Evolutionary conservation across 2,329 filamentous ascomycete genomes (phyloP), one percentile per base, ranked within the genome.

Genomic region (Diaporthe helianthi): DNA sequence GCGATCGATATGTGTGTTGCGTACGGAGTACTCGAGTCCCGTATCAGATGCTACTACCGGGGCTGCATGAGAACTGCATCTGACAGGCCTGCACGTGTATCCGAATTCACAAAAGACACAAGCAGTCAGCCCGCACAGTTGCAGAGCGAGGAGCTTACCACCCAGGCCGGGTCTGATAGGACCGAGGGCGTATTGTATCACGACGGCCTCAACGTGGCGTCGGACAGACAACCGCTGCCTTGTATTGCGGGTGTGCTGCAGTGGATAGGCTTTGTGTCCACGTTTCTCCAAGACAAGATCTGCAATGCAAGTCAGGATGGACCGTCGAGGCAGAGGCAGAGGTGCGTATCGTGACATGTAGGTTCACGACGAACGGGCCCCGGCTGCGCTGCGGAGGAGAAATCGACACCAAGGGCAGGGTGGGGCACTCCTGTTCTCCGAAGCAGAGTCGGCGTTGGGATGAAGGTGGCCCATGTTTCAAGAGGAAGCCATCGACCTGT

Each of bases 11-110:
- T 66, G 64, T 52, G 46, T 58, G 44, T 22, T 49, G 52, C 64
- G 47, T 15, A 55, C 24, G n/a, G n/a, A n/a, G n/a, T n/a, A n/a
- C n/a, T 67, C 38, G 44, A 58, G 52, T 49, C 19, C 68, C 63
- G 68, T 69, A 46, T 69, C 68, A 69, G 63, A 67, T 67, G 38
- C 63, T 69, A 65, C 63, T 69, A 65, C 68, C 65, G 65, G 63
- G 65, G 52, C 65, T 58, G 65, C 65, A 67, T 26, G 41, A 41
- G 22, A 31, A 29, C 46, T 44, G 52, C 58, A 49, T 67, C 33
- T 67, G 65, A 58, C 54, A 67, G 52, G 41, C 49, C 24, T 46
- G n/a, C n/a, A n/a, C n/a, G n/a, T n/a, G n/a, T n/a, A n/a, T n/a
- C n/a, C n/a, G n/a, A n/a, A 13, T 31, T 67, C 33, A 58, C 41